Percentiles rank a stretch among this genome's conserved stretches.
These are phyloP conservation scores for Pseudogymnoascus sp. DNA, from an alignment of 2,329 filamentous ascomycete genomes.

Conservation along the genomic window DNA sequence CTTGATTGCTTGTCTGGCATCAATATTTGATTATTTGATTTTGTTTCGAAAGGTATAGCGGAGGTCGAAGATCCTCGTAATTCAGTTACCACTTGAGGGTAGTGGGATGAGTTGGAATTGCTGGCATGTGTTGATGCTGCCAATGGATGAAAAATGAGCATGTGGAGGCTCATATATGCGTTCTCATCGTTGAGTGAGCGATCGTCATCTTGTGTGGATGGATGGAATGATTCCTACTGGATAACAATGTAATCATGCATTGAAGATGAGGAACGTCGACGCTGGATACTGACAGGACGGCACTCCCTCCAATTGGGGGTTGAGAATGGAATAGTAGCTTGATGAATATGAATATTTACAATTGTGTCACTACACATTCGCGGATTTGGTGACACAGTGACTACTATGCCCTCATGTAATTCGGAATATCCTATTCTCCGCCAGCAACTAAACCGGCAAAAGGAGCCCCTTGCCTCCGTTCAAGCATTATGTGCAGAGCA, in stretches of 20 bases:
- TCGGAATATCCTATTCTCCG: slow-evolving; percentile 3
- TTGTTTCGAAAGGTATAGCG: background rate
- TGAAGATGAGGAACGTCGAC: background rate
- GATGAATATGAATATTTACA: background rate
- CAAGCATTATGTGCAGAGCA: background rate
- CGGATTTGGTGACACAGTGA: background rate
- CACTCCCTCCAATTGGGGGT: background rate
- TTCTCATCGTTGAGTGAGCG: background rate
- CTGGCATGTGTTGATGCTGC: background rate
- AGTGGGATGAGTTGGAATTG: background rate
- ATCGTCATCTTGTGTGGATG: background rate
- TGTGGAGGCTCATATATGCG: background rate
- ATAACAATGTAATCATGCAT: slow-evolving; percentile 1
- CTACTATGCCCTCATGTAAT: background rate
- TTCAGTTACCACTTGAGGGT: background rate
- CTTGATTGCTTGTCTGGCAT: background rate
- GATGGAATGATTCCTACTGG: background rate
- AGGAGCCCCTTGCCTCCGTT: background rate
- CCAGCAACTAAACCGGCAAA: background rate
- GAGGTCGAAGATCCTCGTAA: background rate
- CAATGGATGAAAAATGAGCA: background rate
- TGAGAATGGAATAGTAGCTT: background rate
- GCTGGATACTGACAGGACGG: background rate
- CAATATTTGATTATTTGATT: background rate
- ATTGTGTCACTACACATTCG: background rate